Evolutionary conservation across 129 eudicot species (phyloP), one percentile per base, ranked within the genome.

Genomic region (Flaveria sonorensis): DNA sequence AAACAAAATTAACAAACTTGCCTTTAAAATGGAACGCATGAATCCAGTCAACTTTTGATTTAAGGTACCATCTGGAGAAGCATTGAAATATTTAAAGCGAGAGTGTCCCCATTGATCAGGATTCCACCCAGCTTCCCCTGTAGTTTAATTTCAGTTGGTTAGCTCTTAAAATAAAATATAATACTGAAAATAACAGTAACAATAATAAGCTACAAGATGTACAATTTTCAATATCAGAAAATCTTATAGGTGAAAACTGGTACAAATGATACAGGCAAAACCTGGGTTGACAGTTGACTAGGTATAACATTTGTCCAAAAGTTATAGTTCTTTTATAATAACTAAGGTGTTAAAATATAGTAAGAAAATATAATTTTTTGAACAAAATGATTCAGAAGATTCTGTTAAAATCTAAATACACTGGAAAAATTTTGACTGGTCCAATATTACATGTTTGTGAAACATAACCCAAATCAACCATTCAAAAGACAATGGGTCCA

Each of bases 71-170:
- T 93, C 98, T 51, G 90, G 73, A 42, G 92, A 84, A 43, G 85
- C 75, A 62, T 74, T 93, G 32, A 86, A 65, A 43, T 81, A 75
- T 80, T 88, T 93, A 73, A 84, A 88, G 55, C 89, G 89, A 77
- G 97, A 91, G 84, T 90, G 93, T 28, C 96, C 98, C 84, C 86
- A 91, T 68, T 93, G 98, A 79, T 93, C 98, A 79, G 96, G 91
- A 51, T 88, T 91, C 98, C 97, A 93, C 51, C 98, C 98, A 76
- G 98, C 98, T 63, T 86, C 98, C 79, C 92, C 98, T 93, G 78
- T 72, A 28, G 82, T 76, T 23, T 11, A 68, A 50, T 36, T 62
- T 74, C 59, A 72, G 32, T 67, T 64, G 43, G 42, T 62, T 56
- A 72, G 15, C 30, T 24, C 21, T 71, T 46, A 60, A 32, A 21